These are phyloP conservation scores for Hemerocallis citrina DNA, from an alignment of 106 monocot species.

Conservation along the genomic window DNA sequence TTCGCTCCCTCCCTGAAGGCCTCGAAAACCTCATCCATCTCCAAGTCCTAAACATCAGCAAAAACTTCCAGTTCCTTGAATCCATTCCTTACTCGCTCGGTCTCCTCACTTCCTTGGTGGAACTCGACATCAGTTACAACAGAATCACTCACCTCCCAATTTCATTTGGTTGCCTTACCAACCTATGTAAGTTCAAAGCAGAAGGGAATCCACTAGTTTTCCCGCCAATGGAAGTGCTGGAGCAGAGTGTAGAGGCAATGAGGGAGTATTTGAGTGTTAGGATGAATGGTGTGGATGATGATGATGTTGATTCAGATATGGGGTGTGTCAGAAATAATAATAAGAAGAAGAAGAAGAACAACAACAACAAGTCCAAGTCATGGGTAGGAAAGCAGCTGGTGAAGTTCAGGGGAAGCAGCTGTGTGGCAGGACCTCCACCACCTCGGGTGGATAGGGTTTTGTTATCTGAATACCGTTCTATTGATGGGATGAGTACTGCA, in stretches of 20 bases:
- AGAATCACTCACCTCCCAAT: conserved; percentile 27
- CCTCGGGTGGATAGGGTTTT: conserved; percentile 23
- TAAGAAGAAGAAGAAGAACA: background rate
- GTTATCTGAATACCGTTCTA: conserved; percentile 39
- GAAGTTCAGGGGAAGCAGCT: too few species aligned
- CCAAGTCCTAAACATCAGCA: conserved; percentile 37
- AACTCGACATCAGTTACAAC: conserved; percentile 54
- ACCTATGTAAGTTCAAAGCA: conserved; percentile 30
- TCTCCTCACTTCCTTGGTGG: conserved; percentile 43
- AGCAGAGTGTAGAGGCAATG: conserved; percentile 37
- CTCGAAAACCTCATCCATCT: conserved; percentile 41
- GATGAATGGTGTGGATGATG: too few species aligned
- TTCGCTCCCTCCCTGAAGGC: conserved; percentile 51
- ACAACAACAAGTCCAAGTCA: too few species aligned
- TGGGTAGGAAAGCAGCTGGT: too few species aligned
- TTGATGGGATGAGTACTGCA: conserved; percentile 31
- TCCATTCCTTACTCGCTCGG: conserved; percentile 42
- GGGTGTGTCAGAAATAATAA: background rate
- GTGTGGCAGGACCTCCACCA: too few species aligned
- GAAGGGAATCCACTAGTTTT: conserved; percentile 42
- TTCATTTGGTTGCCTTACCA: conserved; percentile 45
- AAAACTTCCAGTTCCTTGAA: conserved; percentile 33
- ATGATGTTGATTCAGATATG: conserved; percentile 29
- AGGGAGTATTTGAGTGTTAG: conserved; percentile 37
- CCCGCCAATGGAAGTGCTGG: conserved; percentile 38